Percentiles rank a stretch among this genome's conserved stretches.
phyloP scores from a whole-genome alignment of 2,329 filamentous ascomycete species.

The Stagonosporopsis chrysanthemi region DNA sequence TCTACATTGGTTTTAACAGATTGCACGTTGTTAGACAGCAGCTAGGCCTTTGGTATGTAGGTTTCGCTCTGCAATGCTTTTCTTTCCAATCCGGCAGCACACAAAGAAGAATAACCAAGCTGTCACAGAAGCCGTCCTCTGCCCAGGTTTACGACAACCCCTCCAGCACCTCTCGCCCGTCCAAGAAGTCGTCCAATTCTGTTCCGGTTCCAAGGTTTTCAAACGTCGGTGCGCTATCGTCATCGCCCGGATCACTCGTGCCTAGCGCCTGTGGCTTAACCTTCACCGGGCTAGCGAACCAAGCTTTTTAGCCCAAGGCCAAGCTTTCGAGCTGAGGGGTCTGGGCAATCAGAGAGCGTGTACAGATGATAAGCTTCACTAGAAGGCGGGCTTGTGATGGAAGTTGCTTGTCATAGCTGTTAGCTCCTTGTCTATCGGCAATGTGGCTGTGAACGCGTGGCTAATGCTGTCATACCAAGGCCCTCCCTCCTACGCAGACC shows the following conservation, averaged over 20 bases:
- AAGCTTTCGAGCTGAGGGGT: background rate
- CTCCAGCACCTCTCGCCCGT: too few relatives aligned
- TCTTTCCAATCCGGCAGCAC: too few relatives aligned
- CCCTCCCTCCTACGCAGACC: background rate
- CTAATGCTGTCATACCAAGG: conserved; percentile 15
- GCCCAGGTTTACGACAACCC: too few relatives aligned
- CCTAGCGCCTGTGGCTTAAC: conserved; percentile 20
- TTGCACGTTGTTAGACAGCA: too few relatives aligned
- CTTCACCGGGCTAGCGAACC: conserved; percentile 12
- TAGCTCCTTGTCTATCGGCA: too few relatives aligned
- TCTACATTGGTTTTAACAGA: too few relatives aligned
- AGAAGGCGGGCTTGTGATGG: background rate
- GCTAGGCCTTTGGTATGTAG: too few relatives aligned
- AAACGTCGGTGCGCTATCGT: background rate
- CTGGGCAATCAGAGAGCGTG: background rate
- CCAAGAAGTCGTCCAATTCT: too few relatives aligned
- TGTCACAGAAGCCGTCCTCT: too few relatives aligned
- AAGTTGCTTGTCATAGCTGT: too few relatives aligned
- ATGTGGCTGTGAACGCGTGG: conserved; percentile 17
- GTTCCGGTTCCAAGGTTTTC: background rate
- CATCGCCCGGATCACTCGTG: conserved; percentile 5
- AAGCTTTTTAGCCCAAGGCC: conserved; percentile 3
- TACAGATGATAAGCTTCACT: background rate
- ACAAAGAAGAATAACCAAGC: too few relatives aligned
- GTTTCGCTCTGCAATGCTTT: too few relatives aligned